phyloP scores from a whole-genome alignment of 108 stramenopile genomes.

The Nitzschia palea region DNA sequence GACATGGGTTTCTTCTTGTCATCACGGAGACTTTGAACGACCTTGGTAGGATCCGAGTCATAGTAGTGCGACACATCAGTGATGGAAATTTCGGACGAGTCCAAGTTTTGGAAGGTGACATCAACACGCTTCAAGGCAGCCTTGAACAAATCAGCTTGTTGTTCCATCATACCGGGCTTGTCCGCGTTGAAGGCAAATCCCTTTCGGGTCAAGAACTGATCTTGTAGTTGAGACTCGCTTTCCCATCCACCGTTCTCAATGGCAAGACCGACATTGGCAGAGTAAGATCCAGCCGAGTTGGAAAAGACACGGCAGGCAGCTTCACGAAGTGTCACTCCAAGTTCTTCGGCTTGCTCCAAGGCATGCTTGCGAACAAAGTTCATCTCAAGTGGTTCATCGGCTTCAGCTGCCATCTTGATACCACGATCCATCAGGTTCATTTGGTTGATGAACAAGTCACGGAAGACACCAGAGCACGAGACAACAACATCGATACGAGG shows the following conservation, averaged over 20 bases:
- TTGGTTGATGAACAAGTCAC: constrained; percentile 99
- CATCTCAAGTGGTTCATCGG: constrained; percentile 88
- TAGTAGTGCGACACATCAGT: constrained; percentile 98
- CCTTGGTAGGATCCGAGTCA: constrained; percentile 97
- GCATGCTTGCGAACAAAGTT: constrained; percentile 98
- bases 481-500: constrained; percentile 97
- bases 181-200: constrained; percentile 97
- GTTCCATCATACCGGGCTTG: constrained; percentile 98
- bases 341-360: constrained; percentile 86
- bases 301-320: constrained; percentile 95
- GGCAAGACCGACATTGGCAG: constrained; percentile 96
- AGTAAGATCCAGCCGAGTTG: constrained; percentile 96
- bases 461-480: constrained; percentile 97
- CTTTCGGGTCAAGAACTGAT: constrained; percentile 94
- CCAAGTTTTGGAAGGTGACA: constrained; percentile 97
- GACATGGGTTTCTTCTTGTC: constrained; percentile 96
- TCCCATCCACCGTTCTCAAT: constrained; percentile 99
- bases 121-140: constrained; percentile 91
- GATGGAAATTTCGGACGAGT: constrained; percentile 95
- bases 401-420: constrained; percentile 97
- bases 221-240: constrained; percentile 90
- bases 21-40: constrained; percentile 92
- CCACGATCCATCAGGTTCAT: constrained; percentile 98
- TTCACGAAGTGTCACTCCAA: constrained; percentile 85
- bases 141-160: constrained; percentile 94